Conservation (phyloP, 371 early-diverging fungal genomes). For the Mortierella sp. region DNA sequence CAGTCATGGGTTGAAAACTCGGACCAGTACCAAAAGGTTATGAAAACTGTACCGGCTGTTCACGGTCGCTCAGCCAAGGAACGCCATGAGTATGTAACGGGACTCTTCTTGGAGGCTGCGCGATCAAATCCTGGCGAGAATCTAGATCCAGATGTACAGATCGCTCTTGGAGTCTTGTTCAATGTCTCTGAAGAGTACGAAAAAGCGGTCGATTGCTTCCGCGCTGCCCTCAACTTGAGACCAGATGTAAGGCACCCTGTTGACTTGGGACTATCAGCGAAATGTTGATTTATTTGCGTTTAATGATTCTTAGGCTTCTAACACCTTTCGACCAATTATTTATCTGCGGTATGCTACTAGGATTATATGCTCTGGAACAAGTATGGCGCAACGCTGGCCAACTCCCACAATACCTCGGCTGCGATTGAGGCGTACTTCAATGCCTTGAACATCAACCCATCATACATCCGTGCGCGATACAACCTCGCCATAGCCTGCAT, state of each 20-base stretch:
- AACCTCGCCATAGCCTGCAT: conserved; percentile 94
- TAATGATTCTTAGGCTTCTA: too few species aligned
- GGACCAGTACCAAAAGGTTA: conserved; percentile 67
- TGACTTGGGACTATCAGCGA: background rate
- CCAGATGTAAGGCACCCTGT: conserved; percentile 72
- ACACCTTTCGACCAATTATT: background rate
- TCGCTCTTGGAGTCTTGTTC: conserved; percentile 94
- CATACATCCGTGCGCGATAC: conserved; percentile 94
- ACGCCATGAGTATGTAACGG: conserved; percentile 79
- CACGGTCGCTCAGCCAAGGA: conserved; percentile 37
- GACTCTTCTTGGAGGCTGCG: conserved; percentile 84
- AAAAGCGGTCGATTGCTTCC: conserved; percentile 97
- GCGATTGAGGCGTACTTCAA: conserved; percentile 94
- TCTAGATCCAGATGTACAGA: conserved; percentile 91
- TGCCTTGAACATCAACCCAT: conserved; percentile 93
- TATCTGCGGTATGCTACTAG: conserved; percentile 35
- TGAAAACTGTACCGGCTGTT: conserved; percentile 21
- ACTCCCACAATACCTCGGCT: conserved; percentile 74
- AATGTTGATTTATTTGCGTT: too few species aligned
- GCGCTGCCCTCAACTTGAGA: conserved; percentile 84
- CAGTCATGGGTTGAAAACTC: conserved; percentile 88
- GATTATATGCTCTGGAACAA: conserved; percentile 97
- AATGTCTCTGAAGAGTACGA: conserved; percentile 89
- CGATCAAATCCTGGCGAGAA: conserved; percentile 75
- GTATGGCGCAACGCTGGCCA: conserved; percentile 96